Evolutionary conservation across 108 stramenopile genomes (phyloP), one percentile per base, ranked within the genome.

Genomic region (Pseudonitzschia multistriata): DNA sequence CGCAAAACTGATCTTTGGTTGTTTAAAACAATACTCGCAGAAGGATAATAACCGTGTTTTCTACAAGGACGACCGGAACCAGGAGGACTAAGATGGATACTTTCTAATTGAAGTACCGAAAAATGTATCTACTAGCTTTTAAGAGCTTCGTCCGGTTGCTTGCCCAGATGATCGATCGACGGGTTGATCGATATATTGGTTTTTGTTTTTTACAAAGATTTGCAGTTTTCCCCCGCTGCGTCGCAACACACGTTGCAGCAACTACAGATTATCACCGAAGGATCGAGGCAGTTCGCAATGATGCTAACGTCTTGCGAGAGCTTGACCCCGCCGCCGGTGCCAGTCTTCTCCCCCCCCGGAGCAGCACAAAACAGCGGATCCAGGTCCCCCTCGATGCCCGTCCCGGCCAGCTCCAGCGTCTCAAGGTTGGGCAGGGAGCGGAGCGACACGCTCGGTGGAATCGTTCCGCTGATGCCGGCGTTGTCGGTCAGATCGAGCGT

Each of bases 191-290:
- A n/a, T n/a, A n/a, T n/a, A n/a, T n/a, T n/a, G n/a, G n/a, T n/a
- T n/a, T n/a, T n/a, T n/a, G n/a, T n/a, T n/a, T n/a, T n/a, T n/a
- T n/a, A n/a, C n/a, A n/a, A n/a, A n/a, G n/a, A n/a, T n/a, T n/a
- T n/a, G n/a, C 70, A 71, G 42, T 71, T 42, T 25, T 13, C 28
- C 33, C 71, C 71, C 21, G 11, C 45, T 10, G 62, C 29, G 50
- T 72, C 62, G 35, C 71, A 72, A 54, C 71, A 72, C 1, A 64
- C 42, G 5, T 24, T 27, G 39, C 71, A 72, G 29, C 71, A 72
- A 14, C 61, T 36, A 35, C 71, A 72, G 21, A 11, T 49, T 1
- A n/a, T n/a, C n/a, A 64, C 47, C 15, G 28, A 25, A 2, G 62
- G 50, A 15, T 37, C 71, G 11, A 45, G 25, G 50, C 71, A 72